phyloP scores from a whole-genome alignment of 164 flowering plant genomes.

The Malania oleifera region DNA sequence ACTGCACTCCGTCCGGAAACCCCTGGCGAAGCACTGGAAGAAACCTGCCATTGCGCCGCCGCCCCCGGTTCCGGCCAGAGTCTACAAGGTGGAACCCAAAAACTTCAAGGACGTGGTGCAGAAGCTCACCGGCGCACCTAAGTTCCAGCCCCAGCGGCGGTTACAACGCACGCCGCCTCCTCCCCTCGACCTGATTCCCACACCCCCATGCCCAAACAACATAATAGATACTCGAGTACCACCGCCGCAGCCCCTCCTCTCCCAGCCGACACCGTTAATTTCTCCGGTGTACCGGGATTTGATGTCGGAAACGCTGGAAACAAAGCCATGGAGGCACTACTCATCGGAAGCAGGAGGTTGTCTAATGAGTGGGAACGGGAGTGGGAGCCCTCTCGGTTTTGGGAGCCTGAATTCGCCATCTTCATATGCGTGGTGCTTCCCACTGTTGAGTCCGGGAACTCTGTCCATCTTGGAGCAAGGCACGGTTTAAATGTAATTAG shows the following conservation, averaged over 20 bases:
- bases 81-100: slow-evolving; percentile 30
- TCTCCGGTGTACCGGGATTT: slow-evolving; percentile 14
- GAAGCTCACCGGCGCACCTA: slow-evolving; percentile 27
- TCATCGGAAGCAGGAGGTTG: too few species aligned
- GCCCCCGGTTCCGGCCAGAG: slow-evolving; percentile 23
- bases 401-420: slow-evolving; percentile 24
- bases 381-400: slow-evolving; percentile 9
- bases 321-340: too few species aligned
- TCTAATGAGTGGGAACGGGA: background rate
- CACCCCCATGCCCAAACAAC: too few species aligned
- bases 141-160: slow-evolving; percentile 8
- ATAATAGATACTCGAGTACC: too few species aligned
- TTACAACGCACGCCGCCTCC: slow-evolving; percentile 24
- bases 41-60: slow-evolving; percentile 17
- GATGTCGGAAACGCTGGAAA: slow-evolving; percentile 10
- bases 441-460: slow-evolving; percentile 28
- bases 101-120: slow-evolving; percentile 34
- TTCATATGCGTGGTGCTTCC: slow-evolving; percentile 23
- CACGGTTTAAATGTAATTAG: too few species aligned
- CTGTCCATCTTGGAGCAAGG: slow-evolving; percentile 22
- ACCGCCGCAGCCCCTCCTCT: background rate
- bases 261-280: slow-evolving; percentile 8
- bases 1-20: slow-evolving; percentile 27
- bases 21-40: slow-evolving; percentile 21
- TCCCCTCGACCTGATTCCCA: slow-evolving; percentile 12